Evolutionary conservation across 2,329 filamentous ascomycete species (phyloP), one percentile per base, ranked within the genome.

Genomic region (Esteya vermicola): DNA sequence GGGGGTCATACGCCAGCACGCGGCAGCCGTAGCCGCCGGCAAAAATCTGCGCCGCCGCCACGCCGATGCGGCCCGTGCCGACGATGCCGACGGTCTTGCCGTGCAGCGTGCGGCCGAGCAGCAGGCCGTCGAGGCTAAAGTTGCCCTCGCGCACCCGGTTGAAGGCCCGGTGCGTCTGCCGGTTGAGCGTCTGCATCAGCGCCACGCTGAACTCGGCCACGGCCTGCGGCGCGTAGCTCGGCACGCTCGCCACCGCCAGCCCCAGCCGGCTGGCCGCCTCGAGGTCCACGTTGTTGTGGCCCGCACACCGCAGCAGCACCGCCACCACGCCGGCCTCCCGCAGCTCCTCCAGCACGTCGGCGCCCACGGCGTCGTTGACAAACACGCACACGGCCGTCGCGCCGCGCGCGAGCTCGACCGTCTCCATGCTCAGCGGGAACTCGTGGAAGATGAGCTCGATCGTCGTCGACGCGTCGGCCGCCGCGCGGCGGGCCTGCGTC

Each of bases 171-270:
- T 81, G 78, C 13, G 73, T 80, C 52, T 76, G 72, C 33, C 78
- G 72, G 54, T 81, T 78, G 33, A 81, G 62, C 1, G 76, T 78
- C 59, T 79, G 75, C 39, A 81, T 62, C 44, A 81, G 62, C 2
- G 75, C 73, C n/a, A 81, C 67, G 31, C 75, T 69, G 50, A 80
- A 81, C 61, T 82, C 78, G 47, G 77, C 77, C 3, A 82, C 78
- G 3, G 77, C 73, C 54, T 81, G 73, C 43, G 78, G 78, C 8
- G 75, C 77, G 58, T 82, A 82, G 4, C 73, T 69, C 1, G 78
- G 77, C 26, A 82, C 77, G 44, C 77, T 75, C 48, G 75, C 74
- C 33, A 81, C 75, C 50, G 72, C 70, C 47, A 82, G 57, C 42
- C 68, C 67, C 4, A 74, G 63, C 18, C 55, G 51, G 48, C 66